A percentile compares a stretch with the other conserved stretches of the same genome.
These are phyloP conservation scores for Kockovaella imperatae DNA, from an alignment of 768 basidiomycete genomes.

Conservation along the genomic window DNA sequence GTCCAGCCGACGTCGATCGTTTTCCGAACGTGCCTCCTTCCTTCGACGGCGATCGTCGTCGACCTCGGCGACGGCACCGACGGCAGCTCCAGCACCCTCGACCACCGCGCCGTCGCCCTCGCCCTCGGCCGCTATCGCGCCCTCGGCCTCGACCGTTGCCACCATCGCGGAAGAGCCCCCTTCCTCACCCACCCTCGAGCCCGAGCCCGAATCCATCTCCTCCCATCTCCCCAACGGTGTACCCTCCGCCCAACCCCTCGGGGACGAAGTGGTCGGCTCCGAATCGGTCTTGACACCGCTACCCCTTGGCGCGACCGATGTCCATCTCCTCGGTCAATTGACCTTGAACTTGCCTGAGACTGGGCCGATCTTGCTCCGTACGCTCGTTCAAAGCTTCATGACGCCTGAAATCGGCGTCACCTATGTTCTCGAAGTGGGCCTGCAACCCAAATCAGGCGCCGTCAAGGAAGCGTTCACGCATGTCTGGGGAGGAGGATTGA, in stretches of 20 bases:
- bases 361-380: conserved; percentile 5
- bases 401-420: conserved; percentile 30
- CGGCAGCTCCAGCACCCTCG: not conserved
- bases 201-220: not conserved
- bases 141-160: not conserved
- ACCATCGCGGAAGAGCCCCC: not conserved
- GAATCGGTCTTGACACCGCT: not conserved
- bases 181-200: not conserved
- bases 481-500: conserved; percentile 38
- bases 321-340: conserved; percentile 29
- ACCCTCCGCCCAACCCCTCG: not conserved
- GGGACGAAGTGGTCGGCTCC: not conserved
- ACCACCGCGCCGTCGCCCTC: not conserved
- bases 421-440: conserved; percentile 34
- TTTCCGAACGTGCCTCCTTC: too few relatives aligned
- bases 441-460: conserved; percentile 29
- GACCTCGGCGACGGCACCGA: not conserved
- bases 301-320: conserved; percentile 18
- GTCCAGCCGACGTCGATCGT: not conserved
- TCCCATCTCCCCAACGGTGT: not conserved
- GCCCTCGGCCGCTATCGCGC: not conserved
- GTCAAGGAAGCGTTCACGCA: conserved; percentile 34
- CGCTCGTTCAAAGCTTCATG: conserved; percentile 26
- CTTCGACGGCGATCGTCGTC: not conserved
- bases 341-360: conserved; percentile 6